These are phyloP conservation scores for Cenchrus purpureus DNA, from an alignment of 176 grass and related monocot genomes.

Conservation along the genomic window DNA sequence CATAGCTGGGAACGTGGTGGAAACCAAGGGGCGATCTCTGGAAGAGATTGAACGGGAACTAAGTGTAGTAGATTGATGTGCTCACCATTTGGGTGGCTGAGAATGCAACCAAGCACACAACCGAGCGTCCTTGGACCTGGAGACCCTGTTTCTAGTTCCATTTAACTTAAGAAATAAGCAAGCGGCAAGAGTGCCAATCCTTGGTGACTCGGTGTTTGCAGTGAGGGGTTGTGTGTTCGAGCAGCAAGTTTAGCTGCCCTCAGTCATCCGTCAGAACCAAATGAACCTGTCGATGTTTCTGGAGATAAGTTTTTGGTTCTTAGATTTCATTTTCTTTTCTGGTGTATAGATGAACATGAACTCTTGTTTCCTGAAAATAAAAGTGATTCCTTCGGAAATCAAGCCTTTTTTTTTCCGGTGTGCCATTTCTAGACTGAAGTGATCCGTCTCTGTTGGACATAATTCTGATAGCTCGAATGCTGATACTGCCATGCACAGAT, in stretches of 20 bases:
- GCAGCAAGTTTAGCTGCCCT: not conserved
- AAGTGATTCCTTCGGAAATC: not conserved
- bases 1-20: conserved; percentile 85
- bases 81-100: conserved; percentile 9
- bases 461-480: not conserved
- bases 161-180: conserved; percentile 38
- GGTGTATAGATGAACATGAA: conserved; percentile 38
- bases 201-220: not conserved
- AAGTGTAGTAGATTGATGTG: conserved; percentile 39
- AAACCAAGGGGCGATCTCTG: conserved; percentile 89
- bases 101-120: not conserved
- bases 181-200: not conserved
- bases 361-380: conserved; percentile 30
- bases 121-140: not conserved
- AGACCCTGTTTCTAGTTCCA: conserved; percentile 1
- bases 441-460: not conserved
- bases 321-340: not conserved
- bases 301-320: not conserved
- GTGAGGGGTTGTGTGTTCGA: not conserved
- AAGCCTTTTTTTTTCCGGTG: not conserved
- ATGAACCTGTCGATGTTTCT: not conserved
- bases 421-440: not conserved
- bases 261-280: conserved; percentile 10
- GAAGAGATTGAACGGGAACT: conserved; percentile 91
- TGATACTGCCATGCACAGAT: not conserved